Percentiles rank a stretch among this genome's conserved stretches.
These are phyloP conservation scores for Cenchrus purpureus DNA, from an alignment of 176 grass and related monocot species.

Conservation along the genomic window DNA sequence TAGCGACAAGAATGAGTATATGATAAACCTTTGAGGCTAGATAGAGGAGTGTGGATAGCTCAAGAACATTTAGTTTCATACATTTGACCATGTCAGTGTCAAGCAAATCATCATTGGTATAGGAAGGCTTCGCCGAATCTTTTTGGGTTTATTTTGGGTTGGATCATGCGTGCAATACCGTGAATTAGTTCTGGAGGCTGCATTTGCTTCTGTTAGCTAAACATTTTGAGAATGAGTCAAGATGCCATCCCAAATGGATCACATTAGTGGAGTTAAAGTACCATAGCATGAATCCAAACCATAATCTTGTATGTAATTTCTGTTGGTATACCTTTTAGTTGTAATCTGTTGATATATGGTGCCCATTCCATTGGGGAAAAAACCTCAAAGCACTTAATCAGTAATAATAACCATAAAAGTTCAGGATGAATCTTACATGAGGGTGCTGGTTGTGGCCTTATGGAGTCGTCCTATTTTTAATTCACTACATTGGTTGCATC, in stretches of 20 bases:
- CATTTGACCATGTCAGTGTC: neutral
- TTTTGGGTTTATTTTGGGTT: neutral
- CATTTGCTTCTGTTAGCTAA: neutral
- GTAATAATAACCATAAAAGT: neutral
- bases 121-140: slow-evolving; percentile 30
- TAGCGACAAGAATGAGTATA: slow-evolving; percentile 67
- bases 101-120: neutral
- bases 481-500: neutral
- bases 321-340: neutral
- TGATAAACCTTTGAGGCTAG: slow-evolving; percentile 45
- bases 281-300: neutral
- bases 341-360: neutral
- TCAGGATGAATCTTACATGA: neutral
- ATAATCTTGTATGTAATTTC: neutral
- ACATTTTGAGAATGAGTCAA: neutral
- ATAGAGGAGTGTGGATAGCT: neutral
- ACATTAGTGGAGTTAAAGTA: neutral
- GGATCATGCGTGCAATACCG: neutral
- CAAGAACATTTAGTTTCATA: slow-evolving; percentile 21
- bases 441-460: neutral
- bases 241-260: neutral
- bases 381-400: neutral
- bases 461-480: neutral
- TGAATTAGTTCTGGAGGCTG: neutral
- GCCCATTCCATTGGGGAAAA: neutral